These are phyloP conservation scores for Coemansia sp. DNA, from an alignment of 192 early-diverging fungal species.

Conservation along the genomic window DNA sequence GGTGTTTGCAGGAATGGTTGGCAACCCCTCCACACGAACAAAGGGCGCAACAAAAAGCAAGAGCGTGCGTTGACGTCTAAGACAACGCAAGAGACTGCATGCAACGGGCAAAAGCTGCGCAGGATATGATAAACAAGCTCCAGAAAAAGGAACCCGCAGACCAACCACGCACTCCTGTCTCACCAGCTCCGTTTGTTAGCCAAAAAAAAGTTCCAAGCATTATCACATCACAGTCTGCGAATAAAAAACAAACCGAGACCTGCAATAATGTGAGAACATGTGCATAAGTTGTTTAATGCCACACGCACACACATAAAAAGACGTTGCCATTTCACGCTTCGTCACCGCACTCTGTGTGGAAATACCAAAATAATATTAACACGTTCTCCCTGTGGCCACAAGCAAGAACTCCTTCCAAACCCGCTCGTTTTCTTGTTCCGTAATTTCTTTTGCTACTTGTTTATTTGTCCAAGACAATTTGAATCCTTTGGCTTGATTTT, in stretches of 20 bases:
- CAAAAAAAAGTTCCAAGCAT: no score
- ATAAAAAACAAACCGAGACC: background rate
- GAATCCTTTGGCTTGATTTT: background rate
- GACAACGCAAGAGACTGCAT: slow-evolving; percentile 2
- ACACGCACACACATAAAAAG: slow-evolving; percentile 3
- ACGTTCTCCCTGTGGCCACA: background rate
- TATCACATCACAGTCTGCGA: background rate
- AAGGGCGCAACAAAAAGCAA: background rate
- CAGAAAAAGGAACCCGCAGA: slow-evolving; percentile 5
- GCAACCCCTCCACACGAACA: background rate
- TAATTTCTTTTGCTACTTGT: background rate
- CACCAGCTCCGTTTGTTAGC: no score
- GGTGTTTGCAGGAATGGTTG: slow-evolving; percentile 2
- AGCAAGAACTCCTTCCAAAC: background rate
- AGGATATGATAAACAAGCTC: background rate
- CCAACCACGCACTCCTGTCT: background rate
- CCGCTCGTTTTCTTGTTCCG: background rate
- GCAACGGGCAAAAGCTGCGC: slow-evolving; percentile 1
- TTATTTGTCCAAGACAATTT: slow-evolving; percentile 1
- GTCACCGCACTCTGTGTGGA: background rate
- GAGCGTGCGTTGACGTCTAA: slow-evolving; percentile 3
- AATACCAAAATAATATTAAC: slow-evolving; percentile 2
- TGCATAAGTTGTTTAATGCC: background rate
- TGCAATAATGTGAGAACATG: background rate
- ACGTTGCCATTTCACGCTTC: background rate